These are phyloP conservation scores for Umbelopsis vinacea DNA, from an alignment of 192 early-diverging fungal species.

Conservation along the genomic window DNA sequence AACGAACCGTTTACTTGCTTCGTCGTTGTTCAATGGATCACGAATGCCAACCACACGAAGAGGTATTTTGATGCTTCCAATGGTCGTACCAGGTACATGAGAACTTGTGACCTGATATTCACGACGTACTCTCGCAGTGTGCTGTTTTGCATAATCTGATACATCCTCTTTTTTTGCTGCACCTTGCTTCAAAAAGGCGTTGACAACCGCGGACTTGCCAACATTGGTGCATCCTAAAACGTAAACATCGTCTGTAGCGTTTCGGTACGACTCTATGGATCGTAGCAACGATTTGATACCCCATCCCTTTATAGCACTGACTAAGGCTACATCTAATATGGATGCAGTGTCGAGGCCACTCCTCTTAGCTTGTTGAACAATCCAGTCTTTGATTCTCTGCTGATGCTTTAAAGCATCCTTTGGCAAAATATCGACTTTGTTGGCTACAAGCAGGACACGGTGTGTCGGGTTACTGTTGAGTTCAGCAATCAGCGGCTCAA, in stretches of 20 bases:
- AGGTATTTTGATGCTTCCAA: constrained; percentile 63
- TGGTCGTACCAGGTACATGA: constrained; percentile 74
- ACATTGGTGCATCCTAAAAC: constrained; percentile 78
- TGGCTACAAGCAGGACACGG: constrained; percentile 66
- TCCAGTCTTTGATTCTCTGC: constrained; percentile 57
- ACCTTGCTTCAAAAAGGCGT: constrained; percentile 62
- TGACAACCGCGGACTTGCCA: constrained; percentile 78
- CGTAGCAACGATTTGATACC: constrained; percentile 54
- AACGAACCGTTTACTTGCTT: constrained; percentile 21
- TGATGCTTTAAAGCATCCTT: constrained; percentile 46
- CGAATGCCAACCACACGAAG: constrained; percentile 55
- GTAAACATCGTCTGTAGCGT: constrained; percentile 59
- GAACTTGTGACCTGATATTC: constrained; percentile 62
- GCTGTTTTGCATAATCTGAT: constrained; percentile 9
- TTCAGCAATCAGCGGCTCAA: constrained; percentile 52
- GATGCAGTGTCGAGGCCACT: constrained; percentile 35
- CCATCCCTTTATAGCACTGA: constrained; percentile 65
- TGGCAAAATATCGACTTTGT: constrained; percentile 75
- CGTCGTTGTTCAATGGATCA: constrained; percentile 37
- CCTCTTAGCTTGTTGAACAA: constrained; percentile 51
- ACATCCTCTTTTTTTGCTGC: constrained; percentile 28
- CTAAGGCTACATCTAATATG: constrained; percentile 50
- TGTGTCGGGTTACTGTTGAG: constrained; percentile 36
- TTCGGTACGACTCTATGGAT: constrained; percentile 45
- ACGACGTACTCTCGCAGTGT: constrained; percentile 8